A percentile compares a stretch with the other conserved stretches of the same genome.
phyloP scores from a whole-genome alignment of 306 rosid species.

The Ochetophila trinervis region DNA sequence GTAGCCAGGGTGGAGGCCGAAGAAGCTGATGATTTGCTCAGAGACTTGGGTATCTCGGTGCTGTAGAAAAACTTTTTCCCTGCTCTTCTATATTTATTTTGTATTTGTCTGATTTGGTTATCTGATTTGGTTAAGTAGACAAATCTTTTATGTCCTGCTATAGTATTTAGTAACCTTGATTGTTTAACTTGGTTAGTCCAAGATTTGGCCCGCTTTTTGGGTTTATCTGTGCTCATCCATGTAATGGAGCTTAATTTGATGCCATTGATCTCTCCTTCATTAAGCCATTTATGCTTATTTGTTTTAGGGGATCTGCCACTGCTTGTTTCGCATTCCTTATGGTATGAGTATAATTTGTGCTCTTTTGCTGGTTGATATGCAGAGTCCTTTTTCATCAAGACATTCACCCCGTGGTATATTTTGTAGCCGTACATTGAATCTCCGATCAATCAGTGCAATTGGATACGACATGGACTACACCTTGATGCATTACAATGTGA shows the following conservation, averaged over 20 bases:
- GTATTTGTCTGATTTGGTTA: neutral
- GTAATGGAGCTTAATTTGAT: neutral
- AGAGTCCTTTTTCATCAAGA: slow-evolving; percentile 80
- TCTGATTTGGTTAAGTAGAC: neutral
- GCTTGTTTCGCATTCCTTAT: neutral
- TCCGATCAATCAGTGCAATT: slow-evolving; percentile 90
- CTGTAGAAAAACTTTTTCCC: slow-evolving; percentile 15
- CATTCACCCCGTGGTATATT: slow-evolving; percentile 83
- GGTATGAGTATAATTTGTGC: neutral
- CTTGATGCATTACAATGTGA: slow-evolving; percentile 88
- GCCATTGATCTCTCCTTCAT: neutral
- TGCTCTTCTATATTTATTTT: neutral
- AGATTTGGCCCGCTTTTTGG: neutral
- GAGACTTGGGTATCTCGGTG: slow-evolving; percentile 85
- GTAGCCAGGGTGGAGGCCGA: slow-evolving; percentile 78
- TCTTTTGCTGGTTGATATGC: slow-evolving; percentile 28
- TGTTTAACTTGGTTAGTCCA: neutral
- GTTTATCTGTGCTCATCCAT: neutral
- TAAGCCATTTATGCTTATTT: neutral
- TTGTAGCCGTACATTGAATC: slow-evolving; percentile 94
- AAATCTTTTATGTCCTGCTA: no score
- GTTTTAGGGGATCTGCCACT: neutral
- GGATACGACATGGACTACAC: slow-evolving; percentile 99
- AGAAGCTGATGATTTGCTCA: slow-evolving; percentile 75
- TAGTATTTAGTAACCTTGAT: neutral